phyloP scores from a whole-genome alignment of 768 basidiomycete genomes.

The Boletus coccyginus region DNA sequence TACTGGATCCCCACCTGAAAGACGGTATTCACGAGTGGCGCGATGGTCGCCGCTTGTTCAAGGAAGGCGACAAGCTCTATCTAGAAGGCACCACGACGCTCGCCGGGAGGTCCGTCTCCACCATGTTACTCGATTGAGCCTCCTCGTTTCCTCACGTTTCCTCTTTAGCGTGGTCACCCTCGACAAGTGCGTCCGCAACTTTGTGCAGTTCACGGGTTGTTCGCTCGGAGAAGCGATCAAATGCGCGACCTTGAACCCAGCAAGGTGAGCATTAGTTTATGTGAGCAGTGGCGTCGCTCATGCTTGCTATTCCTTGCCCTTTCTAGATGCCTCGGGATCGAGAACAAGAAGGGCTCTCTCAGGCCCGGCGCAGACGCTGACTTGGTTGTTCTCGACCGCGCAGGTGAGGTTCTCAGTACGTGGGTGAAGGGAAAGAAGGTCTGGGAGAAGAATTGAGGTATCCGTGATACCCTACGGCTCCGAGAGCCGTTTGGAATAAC shows the following conservation, averaged over 20 bases:
- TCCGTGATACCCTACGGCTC: neutral
- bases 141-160: neutral
- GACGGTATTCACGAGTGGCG: constrained; percentile 91
- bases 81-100: constrained; percentile 85
- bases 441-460: constrained; percentile 44
- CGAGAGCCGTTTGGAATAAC: neutral
- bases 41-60: constrained; percentile 74
- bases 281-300: neutral
- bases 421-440: constrained; percentile 78
- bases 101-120: constrained; percentile 68
- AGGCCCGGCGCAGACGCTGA: constrained; percentile 86
- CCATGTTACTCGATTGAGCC: neutral
- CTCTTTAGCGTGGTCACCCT: constrained; percentile 68
- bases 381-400: constrained; percentile 68
- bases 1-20: constrained; percentile 78
- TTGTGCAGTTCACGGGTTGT: constrained; percentile 79
- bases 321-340: constrained; percentile 70
- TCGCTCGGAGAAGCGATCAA: constrained; percentile 81
- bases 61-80: constrained; percentile 77
- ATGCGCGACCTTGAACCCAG: constrained; percentile 84
- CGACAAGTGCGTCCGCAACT: constrained; percentile 84
- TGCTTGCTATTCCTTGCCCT: neutral
- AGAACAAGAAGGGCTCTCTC: constrained; percentile 76
- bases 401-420: constrained; percentile 64
- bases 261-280: constrained; percentile 47